A percentile compares a stretch with the other conserved stretches of the same genome.
phyloP scores from a whole-genome alignment of 208 protist genomes.

The Acanthamoeba triangularis region DNA sequence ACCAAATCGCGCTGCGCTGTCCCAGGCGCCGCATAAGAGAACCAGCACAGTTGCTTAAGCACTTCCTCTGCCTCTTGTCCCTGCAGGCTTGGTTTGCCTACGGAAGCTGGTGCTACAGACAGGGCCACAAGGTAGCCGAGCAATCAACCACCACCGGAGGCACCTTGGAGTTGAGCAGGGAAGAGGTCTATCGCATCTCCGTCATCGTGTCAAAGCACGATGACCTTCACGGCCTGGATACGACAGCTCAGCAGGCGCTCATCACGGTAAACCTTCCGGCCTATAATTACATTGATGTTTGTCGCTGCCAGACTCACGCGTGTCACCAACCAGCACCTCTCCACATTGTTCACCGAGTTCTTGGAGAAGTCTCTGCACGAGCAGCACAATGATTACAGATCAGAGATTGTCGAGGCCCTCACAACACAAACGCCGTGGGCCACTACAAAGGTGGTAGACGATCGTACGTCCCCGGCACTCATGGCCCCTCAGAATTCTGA shows the following conservation, averaged over 20 bases:
- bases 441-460: background rate
- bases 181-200: conserved; percentile 45
- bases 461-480: background rate
- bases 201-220: conserved; percentile 22
- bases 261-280: background rate
- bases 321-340: background rate
- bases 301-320: background rate
- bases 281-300: background rate
- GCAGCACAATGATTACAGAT: conserved; percentile 24
- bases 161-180: background rate
- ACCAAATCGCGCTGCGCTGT: too few relatives aligned
- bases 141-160: background rate
- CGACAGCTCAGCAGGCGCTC: background rate
- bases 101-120: conserved; percentile 63
- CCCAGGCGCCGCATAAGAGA: too few relatives aligned
- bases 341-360: background rate
- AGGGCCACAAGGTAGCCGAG: conserved; percentile 29
- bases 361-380: conserved; percentile 27
- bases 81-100: conserved; percentile 46
- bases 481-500: too few relatives aligned
- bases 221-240: conserved; percentile 30
- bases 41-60: background rate
- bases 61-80: background rate
- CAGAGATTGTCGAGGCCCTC: background rate
- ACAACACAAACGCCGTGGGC: background rate